A percentile compares a stretch with the other conserved stretches of the same genome.
Conservation (phyloP, 73 alveolate genomes). For the Breviolum minutum region DNA sequence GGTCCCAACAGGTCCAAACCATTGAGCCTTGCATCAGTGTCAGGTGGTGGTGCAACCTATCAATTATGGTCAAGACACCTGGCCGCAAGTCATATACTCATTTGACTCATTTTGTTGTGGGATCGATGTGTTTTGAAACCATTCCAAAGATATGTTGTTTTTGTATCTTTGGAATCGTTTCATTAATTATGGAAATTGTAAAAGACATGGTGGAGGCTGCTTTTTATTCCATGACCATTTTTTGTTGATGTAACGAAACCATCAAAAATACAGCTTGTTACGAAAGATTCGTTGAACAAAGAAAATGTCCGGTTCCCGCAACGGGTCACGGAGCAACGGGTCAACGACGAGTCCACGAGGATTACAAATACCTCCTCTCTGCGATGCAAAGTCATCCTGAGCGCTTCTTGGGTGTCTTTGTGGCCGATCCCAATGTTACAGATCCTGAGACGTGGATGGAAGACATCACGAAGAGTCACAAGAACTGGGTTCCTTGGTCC, state of each 20-base stretch:
- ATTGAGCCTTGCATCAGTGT: neutral
- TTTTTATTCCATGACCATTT: too few species aligned
- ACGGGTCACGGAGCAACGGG: too few species aligned
- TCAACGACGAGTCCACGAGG: too few species aligned
- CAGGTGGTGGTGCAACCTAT: constrained; percentile 94
- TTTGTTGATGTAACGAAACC: too few species aligned
- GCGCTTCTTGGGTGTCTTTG: constrained; percentile 70
- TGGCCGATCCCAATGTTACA: constrained; percentile 58
- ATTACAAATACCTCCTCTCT: constrained; percentile 36
- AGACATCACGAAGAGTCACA: neutral
- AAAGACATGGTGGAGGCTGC: too few species aligned
- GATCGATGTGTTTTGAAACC: neutral
- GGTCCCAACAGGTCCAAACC: too few species aligned
- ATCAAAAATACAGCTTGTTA: too few species aligned
- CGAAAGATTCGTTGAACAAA: too few species aligned
- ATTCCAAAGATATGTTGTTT: too few species aligned
- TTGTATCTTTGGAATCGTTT: too few species aligned
- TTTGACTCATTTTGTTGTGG: neutral
- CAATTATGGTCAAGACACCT: constrained; percentile 74
- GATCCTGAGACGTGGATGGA: constrained; percentile 47
- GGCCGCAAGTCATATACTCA: neutral
- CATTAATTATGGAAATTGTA: too few species aligned
- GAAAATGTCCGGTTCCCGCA: too few species aligned
- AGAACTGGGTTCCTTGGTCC: neutral
- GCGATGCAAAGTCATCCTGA: constrained; percentile 78